Percentiles rank a stretch among this genome's conserved stretches.
Evolutionary conservation across 768 basidiomycete genomes (phyloP).

Genomic region (Kwoniella sp.): DNA sequence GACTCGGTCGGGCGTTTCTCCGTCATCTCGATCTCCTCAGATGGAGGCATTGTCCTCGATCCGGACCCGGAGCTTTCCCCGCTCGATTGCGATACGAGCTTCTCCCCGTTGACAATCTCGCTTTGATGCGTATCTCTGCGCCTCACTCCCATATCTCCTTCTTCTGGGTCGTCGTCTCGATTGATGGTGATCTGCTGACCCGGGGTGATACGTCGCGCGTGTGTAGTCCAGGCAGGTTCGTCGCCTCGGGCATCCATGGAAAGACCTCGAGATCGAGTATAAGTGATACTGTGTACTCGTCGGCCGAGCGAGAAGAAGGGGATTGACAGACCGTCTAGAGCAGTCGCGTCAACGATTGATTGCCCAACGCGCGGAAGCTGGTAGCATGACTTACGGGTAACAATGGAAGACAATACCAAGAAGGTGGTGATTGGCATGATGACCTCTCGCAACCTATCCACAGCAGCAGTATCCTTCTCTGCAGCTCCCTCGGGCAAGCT

Average conservation of each 20-base stretch:
- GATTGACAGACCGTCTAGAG: conserved; percentile 78
- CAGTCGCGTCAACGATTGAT: neutral
- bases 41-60: conserved; percentile 27
- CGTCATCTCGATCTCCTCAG: conserved; percentile 38
- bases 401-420: conserved; percentile 88
- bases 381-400: conserved; percentile 57
- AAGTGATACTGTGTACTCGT: conserved; percentile 84
- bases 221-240: conserved; percentile 80
- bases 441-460: conserved; percentile 68
- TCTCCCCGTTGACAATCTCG: conserved; percentile 20
- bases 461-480: conserved; percentile 63
- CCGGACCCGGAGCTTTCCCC: conserved; percentile 44
- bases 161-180: conserved; percentile 64
- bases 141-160: conserved; percentile 62
- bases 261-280: conserved; percentile 85
- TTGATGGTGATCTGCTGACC: conserved; percentile 83
- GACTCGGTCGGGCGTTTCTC: conserved; percentile 20
- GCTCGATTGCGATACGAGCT: conserved; percentile 31
- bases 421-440: conserved; percentile 95
- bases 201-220: conserved; percentile 69
- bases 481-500: conserved; percentile 52
- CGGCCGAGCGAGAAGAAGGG: conserved; percentile 90
- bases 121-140: conserved; percentile 21
- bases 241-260: conserved; percentile 56
- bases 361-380: neutral